These are phyloP conservation scores for Kregervanrija delftensis DNA, from an alignment of 805 yeast genomes.

Conservation along the genomic window DNA sequence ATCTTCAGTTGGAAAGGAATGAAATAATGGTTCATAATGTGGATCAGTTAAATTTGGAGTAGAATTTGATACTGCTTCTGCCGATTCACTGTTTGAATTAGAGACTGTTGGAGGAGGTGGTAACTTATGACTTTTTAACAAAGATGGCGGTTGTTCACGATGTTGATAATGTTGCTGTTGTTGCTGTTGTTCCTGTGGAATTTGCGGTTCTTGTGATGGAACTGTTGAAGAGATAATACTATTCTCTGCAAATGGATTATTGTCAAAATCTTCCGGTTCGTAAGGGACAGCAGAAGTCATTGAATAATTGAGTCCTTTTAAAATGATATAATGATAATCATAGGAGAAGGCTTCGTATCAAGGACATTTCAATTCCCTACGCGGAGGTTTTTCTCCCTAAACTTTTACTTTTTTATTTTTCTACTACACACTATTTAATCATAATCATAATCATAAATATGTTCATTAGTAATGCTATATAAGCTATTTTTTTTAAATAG, in stretches of 20 bases:
- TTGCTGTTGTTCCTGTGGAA: background rate
- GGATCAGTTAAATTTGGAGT: background rate
- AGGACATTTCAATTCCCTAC: too few relatives aligned
- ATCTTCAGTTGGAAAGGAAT: slow-evolving; percentile 27
- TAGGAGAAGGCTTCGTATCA: too few relatives aligned
- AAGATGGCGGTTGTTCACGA: background rate
- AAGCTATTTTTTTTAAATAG: too few relatives aligned
- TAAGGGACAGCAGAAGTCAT: slow-evolving; percentile 33
- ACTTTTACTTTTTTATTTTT: too few relatives aligned
- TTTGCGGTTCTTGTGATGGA: background rate
- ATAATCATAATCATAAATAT: too few relatives aligned
- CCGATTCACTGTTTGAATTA: background rate
- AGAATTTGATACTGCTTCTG: background rate
- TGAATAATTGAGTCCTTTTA: background rate
- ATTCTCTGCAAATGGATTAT: slow-evolving; percentile 55
- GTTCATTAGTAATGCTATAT: too few relatives aligned
- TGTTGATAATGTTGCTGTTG: too few relatives aligned
- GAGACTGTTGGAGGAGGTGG: slow-evolving; percentile 7
- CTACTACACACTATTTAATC: too few relatives aligned
- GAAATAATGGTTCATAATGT: slow-evolving; percentile 11
- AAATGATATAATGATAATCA: too few relatives aligned
- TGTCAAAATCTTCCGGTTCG: slow-evolving; percentile 48
- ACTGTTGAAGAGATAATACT: slow-evolving; percentile 15
- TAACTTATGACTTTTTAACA: background rate
- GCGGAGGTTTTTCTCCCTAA: too few relatives aligned